Conservation (phyloP, 2,329 filamentous ascomycete genomes). For the Grosmannia huntii region DNA sequence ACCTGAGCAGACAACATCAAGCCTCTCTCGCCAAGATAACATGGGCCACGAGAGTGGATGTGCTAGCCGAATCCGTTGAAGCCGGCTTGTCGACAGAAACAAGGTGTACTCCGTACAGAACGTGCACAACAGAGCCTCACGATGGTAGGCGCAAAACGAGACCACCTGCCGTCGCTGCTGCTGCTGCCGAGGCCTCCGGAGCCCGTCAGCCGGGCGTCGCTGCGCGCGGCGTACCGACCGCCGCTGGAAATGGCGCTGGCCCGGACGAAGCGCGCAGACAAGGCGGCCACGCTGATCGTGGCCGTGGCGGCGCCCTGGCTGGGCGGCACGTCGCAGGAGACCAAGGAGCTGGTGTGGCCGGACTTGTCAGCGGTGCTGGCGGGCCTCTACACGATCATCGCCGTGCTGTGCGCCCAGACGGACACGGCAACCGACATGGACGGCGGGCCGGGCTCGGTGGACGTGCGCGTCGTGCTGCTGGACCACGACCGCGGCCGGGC, state of each 20-base stretch:
- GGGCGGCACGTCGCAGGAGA: slow-evolving; percentile 38
- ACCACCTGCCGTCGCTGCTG: slow-evolving; percentile 36
- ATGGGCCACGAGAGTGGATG: neutral
- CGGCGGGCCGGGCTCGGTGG: slow-evolving; percentile 54
- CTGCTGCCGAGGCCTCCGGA: slow-evolving; percentile 51
- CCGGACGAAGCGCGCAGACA: slow-evolving; percentile 27
- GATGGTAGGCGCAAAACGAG: neutral
- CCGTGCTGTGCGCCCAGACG: slow-evolving; percentile 53
- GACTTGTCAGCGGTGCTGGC: slow-evolving; percentile 63
- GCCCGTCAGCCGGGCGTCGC: slow-evolving; percentile 33
- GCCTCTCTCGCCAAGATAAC: neutral
- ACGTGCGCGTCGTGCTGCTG: slow-evolving; percentile 62
- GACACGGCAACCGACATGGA: slow-evolving; percentile 45
- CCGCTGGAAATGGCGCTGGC: slow-evolving; percentile 41
- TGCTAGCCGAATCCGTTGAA: neutral
- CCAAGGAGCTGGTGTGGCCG: slow-evolving; percentile 47
- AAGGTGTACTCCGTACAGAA: no score
- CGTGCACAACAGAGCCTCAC: neutral
- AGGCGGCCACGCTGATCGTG: slow-evolving; percentile 30
- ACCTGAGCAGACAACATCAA: no score
- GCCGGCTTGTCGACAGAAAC: neutral
- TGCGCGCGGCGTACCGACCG: slow-evolving; percentile 48
- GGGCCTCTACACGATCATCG: slow-evolving; percentile 65
- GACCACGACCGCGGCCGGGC: slow-evolving; percentile 36
- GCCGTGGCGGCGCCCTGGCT: slow-evolving; percentile 54